phyloP scores from a whole-genome alignment of 768 basidiomycete species.

The Mycena filopes region DNA sequence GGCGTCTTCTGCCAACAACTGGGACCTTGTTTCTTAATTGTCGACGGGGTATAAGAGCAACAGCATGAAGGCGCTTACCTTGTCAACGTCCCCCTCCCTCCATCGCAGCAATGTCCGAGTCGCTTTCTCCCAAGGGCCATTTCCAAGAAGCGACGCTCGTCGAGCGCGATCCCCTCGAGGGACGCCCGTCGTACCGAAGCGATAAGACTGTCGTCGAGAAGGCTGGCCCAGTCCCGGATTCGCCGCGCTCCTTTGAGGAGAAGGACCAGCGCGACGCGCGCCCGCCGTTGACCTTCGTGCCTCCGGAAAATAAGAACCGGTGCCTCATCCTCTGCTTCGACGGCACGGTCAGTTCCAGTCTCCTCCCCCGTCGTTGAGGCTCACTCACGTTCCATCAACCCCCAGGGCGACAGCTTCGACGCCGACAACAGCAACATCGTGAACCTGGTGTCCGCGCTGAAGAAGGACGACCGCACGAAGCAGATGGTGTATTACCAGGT shows the following conservation, averaged over 20 bases:
- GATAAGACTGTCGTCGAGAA: background rate
- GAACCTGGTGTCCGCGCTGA: conserved; percentile 58
- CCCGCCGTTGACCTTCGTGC: conserved; percentile 40
- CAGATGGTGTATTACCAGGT: conserved; percentile 73
- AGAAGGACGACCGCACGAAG: conserved; percentile 61
- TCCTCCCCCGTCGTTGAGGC: too few species aligned
- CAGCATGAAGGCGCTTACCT: conserved; percentile 7
- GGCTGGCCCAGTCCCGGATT: background rate
- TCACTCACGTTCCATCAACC: too few species aligned
- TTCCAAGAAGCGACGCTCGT: conserved; percentile 4
- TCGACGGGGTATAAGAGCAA: background rate
- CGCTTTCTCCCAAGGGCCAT: conserved; percentile 8
- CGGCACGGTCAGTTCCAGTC: conserved; percentile 46
- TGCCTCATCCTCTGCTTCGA: conserved; percentile 68
- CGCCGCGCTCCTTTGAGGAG: background rate
- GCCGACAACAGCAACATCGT: conserved; percentile 67
- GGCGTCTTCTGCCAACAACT: background rate
- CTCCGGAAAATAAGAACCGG: conserved; percentile 50
- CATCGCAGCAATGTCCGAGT: conserved; percentile 12
- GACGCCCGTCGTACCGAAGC: conserved; percentile 7
- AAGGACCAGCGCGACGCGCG: conserved; percentile 11
- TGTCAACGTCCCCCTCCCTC: background rate
- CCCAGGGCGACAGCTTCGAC: conserved; percentile 60
- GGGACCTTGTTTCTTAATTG: background rate
- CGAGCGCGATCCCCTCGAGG: background rate